Evolutionary conservation across 495 filamentous ascomycete species (phyloP).

Genomic region (Neurospora hispaniola): DNA sequence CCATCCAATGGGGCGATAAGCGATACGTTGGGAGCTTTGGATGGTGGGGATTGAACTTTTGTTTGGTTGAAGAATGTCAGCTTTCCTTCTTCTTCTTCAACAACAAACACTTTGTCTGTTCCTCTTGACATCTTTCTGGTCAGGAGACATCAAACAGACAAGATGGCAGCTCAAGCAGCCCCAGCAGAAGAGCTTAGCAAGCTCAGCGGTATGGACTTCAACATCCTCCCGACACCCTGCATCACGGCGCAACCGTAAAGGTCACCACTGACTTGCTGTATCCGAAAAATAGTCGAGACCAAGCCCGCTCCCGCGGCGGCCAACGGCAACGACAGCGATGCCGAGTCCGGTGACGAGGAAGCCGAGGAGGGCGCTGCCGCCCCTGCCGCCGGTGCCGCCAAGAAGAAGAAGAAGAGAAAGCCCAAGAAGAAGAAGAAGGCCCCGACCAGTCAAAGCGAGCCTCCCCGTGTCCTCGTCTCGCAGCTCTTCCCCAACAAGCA

Average conservation of each 20-base stretch:
- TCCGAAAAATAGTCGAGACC: conserved; percentile 21
- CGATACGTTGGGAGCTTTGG: background rate
- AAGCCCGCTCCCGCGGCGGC: conserved; percentile 37
- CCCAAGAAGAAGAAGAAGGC: conserved; percentile 72
- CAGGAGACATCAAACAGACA: conserved; percentile 1
- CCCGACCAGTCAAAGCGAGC: conserved; percentile 63
- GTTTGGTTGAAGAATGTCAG: background rate
- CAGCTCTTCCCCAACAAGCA: conserved; percentile 62
- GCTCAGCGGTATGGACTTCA: conserved; percentile 28
- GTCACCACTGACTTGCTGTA: background rate
- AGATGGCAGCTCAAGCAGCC: conserved; percentile 33
- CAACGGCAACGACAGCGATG: conserved; percentile 48
- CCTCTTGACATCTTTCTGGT: background rate
- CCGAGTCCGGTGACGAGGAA: conserved; percentile 52
- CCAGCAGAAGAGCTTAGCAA: conserved; percentile 32
- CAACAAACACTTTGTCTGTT: background rate
- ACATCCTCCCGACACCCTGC: background rate
- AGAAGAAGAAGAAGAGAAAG: conserved; percentile 74
- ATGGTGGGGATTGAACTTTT: background rate
- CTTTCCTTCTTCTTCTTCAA: background rate
- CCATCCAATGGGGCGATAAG: background rate
- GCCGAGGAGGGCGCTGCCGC: conserved; percentile 31
- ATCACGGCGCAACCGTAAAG: conserved; percentile 6
- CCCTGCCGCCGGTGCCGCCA: conserved; percentile 31
- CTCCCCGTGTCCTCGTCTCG: conserved; percentile 64